These are phyloP conservation scores for Phragmites australis DNA, from an alignment of 176 grass and related monocot genomes.

Conservation along the genomic window DNA sequence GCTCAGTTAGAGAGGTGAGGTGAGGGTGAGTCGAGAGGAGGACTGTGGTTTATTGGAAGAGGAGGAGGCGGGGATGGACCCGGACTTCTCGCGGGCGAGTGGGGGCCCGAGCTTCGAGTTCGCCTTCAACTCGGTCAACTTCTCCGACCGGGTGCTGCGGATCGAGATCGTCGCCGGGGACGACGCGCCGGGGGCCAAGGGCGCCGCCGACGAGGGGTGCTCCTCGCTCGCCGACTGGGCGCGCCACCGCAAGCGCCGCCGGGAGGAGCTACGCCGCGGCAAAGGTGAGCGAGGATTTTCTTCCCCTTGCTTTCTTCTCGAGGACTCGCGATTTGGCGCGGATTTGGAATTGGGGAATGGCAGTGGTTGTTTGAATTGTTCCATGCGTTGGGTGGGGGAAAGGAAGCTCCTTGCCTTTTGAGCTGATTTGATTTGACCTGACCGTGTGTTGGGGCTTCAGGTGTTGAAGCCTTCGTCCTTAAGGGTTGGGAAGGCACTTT, in stretches of 20 bases:
- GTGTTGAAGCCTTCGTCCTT: slow-evolving; percentile 32
- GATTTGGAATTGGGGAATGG: slow-evolving; percentile 4
- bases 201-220: slow-evolving; percentile 49
- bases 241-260: slow-evolving; percentile 61
- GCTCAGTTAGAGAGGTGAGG: neutral
- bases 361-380: slow-evolving; percentile 8
- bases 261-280: slow-evolving; percentile 62
- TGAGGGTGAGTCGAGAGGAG: neutral
- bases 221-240: slow-evolving; percentile 74
- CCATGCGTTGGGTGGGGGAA: slow-evolving; percentile 9
- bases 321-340: neutral
- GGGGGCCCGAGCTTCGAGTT: slow-evolving; percentile 77
- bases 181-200: slow-evolving; percentile 51
- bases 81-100: slow-evolving; percentile 70
- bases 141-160: slow-evolving; percentile 86
- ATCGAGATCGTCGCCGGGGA: slow-evolving; percentile 79
- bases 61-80: slow-evolving; percentile 50
- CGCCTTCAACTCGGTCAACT: slow-evolving; percentile 91
- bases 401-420: neutral
- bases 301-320: neutral
- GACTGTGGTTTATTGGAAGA: neutral
- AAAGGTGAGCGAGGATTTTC: slow-evolving; percentile 49
- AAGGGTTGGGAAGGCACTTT: slow-evolving; percentile 17
- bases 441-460: slow-evolving; percentile 35
- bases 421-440: slow-evolving; percentile 27